phyloP scores from a whole-genome alignment of 495 filamentous ascomycete species.

The Rostrohypoxylon terebratum region DNA sequence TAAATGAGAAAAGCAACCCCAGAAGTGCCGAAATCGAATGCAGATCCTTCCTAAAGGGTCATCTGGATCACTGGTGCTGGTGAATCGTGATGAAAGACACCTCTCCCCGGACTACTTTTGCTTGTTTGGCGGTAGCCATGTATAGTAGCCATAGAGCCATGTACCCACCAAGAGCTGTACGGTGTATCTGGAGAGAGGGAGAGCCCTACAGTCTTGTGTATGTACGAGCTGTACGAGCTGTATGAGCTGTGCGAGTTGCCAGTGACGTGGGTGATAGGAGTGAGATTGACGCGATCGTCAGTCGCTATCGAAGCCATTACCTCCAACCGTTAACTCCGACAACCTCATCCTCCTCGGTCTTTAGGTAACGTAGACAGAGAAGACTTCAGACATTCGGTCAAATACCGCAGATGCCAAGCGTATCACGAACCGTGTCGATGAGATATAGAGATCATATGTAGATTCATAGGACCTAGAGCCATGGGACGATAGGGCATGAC shows the following conservation, averaged over 20 bases:
- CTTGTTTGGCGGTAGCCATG: constrained; percentile 3
- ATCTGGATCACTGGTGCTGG: constrained; percentile 35
- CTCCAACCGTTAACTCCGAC: constrained; percentile 2
- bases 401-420: constrained; percentile 44
- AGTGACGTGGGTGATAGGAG: background rate
- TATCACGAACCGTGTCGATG: constrained; percentile 33
- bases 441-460: background rate
- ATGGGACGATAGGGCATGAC: constrained; percentile 9
- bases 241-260: background rate
- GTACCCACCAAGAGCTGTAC: constrained; percentile 19
- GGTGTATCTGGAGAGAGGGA: constrained; percentile 8
- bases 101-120: constrained; percentile 22
- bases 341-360: constrained; percentile 28
- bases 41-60: constrained; percentile 43
- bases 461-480: background rate
- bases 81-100: constrained; percentile 39
- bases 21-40: constrained; percentile 48
- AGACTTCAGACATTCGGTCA: constrained; percentile 31
- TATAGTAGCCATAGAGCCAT: background rate
- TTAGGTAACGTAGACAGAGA: constrained; percentile 8
- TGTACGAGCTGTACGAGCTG: background rate
- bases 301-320: constrained; percentile 6
- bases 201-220: background rate
- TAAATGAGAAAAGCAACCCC: constrained; percentile 47
- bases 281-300: constrained; percentile 17